Evolutionary conservation across 768 basidiomycete species (phyloP).

Genomic region (Pilatotrama ljubarskyi): DNA sequence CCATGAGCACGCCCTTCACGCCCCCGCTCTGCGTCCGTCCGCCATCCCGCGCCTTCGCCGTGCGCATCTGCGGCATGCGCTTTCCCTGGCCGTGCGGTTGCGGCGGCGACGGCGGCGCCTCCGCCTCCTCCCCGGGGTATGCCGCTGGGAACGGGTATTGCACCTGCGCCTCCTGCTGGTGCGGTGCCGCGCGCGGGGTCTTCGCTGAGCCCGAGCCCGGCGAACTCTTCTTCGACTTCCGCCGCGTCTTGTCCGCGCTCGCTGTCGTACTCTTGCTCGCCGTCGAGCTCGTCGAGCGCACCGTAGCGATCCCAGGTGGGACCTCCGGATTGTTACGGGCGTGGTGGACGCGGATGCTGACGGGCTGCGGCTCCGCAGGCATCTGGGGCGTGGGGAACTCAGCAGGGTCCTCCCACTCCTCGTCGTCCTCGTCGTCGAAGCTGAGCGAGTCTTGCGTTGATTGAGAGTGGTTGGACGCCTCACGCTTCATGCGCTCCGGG

Average conservation of each 20-base stretch:
- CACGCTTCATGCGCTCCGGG: conserved; percentile 31
- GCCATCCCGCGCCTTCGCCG: conserved; percentile 71
- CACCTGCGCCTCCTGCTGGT: conserved; percentile 26
- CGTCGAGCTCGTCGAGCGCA: conserved; percentile 25
- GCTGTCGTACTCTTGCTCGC: conserved; percentile 17
- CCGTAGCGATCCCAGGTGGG: conserved; percentile 15
- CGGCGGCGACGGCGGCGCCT: conserved; percentile 21
- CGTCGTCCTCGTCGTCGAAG: conserved; percentile 48
- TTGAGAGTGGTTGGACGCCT: conserved; percentile 17
- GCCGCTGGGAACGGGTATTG: conserved; percentile 70
- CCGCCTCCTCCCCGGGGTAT: conserved; percentile 26
- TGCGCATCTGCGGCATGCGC: conserved; percentile 62
- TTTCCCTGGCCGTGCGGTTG: conserved; percentile 21
- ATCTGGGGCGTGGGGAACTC: conserved; percentile 24
- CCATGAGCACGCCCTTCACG: conserved; percentile 67
- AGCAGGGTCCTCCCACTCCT: conserved; percentile 65
- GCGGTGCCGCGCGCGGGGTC: conserved; percentile 9
- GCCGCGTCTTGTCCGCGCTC: conserved; percentile 28
- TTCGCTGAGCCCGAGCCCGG: not conserved
- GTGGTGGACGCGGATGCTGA: not conserved
- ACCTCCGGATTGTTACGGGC: not conserved
- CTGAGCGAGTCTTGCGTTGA: conserved; percentile 34
- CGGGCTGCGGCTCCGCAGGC: not conserved
- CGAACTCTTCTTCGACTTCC: conserved; percentile 41
- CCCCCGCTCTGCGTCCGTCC: conserved; percentile 86